These are phyloP conservation scores for Malassezia arunalokei DNA, from an alignment of 1,284 basidiomycete species.

Conservation along the genomic window DNA sequence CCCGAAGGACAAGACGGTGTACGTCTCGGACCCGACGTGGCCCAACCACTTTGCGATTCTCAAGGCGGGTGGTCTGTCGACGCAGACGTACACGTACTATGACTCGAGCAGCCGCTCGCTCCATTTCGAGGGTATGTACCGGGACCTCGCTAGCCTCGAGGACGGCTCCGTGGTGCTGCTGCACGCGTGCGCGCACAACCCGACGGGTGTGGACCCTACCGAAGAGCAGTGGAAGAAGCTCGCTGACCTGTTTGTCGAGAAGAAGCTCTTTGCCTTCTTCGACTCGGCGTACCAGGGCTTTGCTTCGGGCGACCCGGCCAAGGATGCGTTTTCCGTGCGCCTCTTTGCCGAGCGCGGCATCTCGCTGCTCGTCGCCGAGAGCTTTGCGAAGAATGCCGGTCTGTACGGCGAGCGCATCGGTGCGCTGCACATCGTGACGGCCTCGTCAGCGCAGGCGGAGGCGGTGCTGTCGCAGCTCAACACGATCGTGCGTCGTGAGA, in stretches of 20 bases:
- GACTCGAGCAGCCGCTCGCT: conserved; percentile 78
- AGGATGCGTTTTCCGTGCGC: conserved; percentile 86
- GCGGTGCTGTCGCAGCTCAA: conserved; percentile 56
- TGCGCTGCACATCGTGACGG: conserved; percentile 49
- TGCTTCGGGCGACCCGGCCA: conserved; percentile 68
- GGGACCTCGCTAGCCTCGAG: conserved; percentile 53
- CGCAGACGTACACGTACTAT: conserved; percentile 75
- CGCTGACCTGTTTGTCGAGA: conserved; percentile 61
- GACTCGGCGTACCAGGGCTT: conserved; percentile 93
- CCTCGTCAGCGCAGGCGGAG: conserved; percentile 22
- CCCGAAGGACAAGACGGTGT: conserved; percentile 51
- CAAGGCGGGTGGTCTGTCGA: conserved; percentile 66
- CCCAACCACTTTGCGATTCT: conserved; percentile 86
- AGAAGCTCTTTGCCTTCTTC: conserved; percentile 79
- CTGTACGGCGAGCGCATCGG: conserved; percentile 72
- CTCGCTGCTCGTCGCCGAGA: conserved; percentile 79
- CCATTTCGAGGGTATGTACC: conserved; percentile 65
- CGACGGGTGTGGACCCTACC: conserved; percentile 84
- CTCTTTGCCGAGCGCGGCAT: conserved; percentile 65
- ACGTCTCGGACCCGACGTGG: conserved; percentile 85
- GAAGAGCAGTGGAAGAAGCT: conserved; percentile 74
- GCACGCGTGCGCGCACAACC: conserved; percentile 89
- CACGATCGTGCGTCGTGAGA: conserved; percentile 76
- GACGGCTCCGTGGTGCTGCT: conserved; percentile 71
- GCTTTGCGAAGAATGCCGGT: conserved; percentile 91